Evolutionary conservation across 148 eudicot genomes (phyloP).

Genomic region (Rhododendron mucronatum): DNA sequence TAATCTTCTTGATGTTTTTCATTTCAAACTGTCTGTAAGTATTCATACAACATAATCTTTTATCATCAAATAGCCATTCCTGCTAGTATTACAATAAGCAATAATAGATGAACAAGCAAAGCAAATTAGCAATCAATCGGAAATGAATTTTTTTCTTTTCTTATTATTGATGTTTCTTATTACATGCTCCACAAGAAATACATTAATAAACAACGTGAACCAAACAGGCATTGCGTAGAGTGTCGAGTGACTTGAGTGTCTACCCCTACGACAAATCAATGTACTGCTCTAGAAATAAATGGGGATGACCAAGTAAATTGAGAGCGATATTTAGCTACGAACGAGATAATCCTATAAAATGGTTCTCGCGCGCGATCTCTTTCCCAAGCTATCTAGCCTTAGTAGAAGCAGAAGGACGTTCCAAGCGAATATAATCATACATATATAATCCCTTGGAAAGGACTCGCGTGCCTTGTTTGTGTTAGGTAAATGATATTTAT

Average conservation of each 20-base stretch:
- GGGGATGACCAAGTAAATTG: not conserved
- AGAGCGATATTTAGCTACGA: not conserved
- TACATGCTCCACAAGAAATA: not conserved
- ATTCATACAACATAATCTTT: not conserved
- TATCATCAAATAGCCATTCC: too few species aligned
- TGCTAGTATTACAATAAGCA: too few species aligned
- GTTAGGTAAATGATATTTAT: conserved; percentile 37
- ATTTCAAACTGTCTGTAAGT: not conserved
- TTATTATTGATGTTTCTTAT: not conserved
- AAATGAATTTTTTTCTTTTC: not conserved
- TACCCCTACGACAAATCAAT: not conserved
- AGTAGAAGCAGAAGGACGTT: conserved; percentile 38
- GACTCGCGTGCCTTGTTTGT: conserved; percentile 49
- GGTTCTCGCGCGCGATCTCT: not conserved
- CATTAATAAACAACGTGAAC: not conserved
- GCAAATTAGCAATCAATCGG: not conserved
- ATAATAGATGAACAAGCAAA: not conserved
- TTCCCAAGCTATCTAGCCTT: not conserved
- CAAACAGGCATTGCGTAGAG: not conserved
- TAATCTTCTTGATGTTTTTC: not conserved
- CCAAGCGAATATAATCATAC: conserved; percentile 68
- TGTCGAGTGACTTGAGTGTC: not conserved
- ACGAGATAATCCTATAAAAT: not conserved
- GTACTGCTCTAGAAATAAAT: not conserved
- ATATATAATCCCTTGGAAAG: conserved; percentile 46